Base-by-base conservation (phyloP, 495 filamentous ascomycete species). In the Penicillium daleae region DNA sequence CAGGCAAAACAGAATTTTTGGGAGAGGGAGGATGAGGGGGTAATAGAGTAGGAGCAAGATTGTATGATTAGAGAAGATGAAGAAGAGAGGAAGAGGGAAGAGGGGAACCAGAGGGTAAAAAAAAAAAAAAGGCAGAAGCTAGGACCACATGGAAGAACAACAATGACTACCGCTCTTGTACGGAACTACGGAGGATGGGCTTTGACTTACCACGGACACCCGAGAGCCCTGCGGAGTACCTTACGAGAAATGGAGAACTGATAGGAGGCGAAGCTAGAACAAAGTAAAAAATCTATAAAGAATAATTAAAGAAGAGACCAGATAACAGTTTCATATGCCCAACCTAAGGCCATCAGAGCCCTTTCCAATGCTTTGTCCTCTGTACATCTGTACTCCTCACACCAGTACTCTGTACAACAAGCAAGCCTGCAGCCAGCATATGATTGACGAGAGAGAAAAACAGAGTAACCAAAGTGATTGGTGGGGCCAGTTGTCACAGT, bases 401-500 rank as follows among this genome's bases (percentile, higher is more conserved):
- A n/a, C n/a, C n/a, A 8, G 26, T 52, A 32, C 49, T 31, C 26
- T n/a, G 24, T 52, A 31, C 49, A 4, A 29, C 49, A 13, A 52
- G 27, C 8, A 24, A 21, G 37, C 12, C 52, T 46, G 57, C 37
- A 51, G 37, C 35, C 57, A 51, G 55, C 39, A 51, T 27, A 62
- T 31, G 56, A 60, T 35, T 27, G 24, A 60, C 33, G 31, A 19
- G n/a, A 54, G n/a, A 22, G 31, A 35, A 54, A 26, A 32, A 32
- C 26, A 52, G 29, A 52, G 29, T 7, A 49, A 31, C 5, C 6
- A 7, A 31, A 54, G n/a, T 54, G 15, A 32, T 31, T 32, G 33
- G 65, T 64, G 66, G 66, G 54, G 59, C 62, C 46, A 55, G 65
- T 70, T 70, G 67, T 56, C 67, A 70, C 67, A 70, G 67, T 70